phyloP scores from a whole-genome alignment of 192 early-diverging fungal genomes.

The Dissophora globulifera region DNA sequence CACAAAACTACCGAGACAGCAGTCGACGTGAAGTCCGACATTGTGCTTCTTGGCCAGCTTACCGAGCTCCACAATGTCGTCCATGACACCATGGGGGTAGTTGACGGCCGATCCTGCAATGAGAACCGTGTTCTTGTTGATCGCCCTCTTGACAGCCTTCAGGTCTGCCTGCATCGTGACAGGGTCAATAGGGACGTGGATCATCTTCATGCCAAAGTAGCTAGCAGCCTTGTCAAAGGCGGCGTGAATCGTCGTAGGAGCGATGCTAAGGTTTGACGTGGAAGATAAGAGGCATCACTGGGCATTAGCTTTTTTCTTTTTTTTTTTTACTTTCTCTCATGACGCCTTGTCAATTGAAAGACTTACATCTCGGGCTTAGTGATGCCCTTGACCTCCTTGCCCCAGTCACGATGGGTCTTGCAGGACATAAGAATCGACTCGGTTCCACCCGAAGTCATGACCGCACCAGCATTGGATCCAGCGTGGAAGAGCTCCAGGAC shows the following conservation, averaged over 20 bases:
- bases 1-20: slow-evolving; percentile 95
- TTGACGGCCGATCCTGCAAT: slow-evolving; percentile 91
- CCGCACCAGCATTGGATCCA: slow-evolving; percentile 76
- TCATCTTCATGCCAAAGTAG: slow-evolving; percentile 92
- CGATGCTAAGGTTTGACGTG: too few relatives aligned
- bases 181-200: slow-evolving; percentile 79
- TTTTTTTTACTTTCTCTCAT: background rate
- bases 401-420: slow-evolving; percentile 92
- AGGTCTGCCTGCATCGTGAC: slow-evolving; percentile 80
- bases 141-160: slow-evolving; percentile 78
- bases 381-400: slow-evolving; percentile 78
- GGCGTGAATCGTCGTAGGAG: slow-evolving; percentile 90
- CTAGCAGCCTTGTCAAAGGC: slow-evolving; percentile 95
- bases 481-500: slow-evolving; percentile 90
- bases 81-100: slow-evolving; percentile 93
- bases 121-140: slow-evolving; percentile 93
- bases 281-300: too few relatives aligned
- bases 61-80: slow-evolving; percentile 86
- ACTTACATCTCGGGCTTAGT: slow-evolving; percentile 91
- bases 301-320: too few relatives aligned
- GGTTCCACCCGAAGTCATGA: slow-evolving; percentile 94
- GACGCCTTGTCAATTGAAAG: background rate
- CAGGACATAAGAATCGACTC: slow-evolving; percentile 95
- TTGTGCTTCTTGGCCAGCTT: slow-evolving; percentile 80
- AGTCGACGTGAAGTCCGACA: slow-evolving; percentile 93